A percentile compares a stretch with the other conserved stretches of the same genome.
phyloP scores from a whole-genome alignment of 1,284 basidiomycete genomes.

The Leccinum ponderosum region DNA sequence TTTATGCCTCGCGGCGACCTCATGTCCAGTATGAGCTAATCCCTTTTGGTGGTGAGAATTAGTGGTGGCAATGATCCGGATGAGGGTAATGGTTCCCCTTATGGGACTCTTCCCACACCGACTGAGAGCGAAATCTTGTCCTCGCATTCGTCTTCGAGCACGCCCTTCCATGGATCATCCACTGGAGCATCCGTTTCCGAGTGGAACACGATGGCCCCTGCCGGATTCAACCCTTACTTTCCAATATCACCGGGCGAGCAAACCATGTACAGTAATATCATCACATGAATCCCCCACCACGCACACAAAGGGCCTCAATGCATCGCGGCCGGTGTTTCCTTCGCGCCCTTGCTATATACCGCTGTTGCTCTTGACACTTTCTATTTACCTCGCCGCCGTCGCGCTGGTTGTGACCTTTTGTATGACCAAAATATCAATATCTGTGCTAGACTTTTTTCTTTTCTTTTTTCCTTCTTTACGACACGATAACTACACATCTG shows the following conservation, averaged over 20 bases:
- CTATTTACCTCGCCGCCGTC: slow-evolving; percentile 31
- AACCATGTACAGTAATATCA: slow-evolving; percentile 53
- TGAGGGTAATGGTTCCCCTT: slow-evolving; percentile 39
- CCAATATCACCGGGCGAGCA: slow-evolving; percentile 50
- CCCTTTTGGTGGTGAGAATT: slow-evolving; percentile 28
- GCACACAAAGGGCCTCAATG: not conserved
- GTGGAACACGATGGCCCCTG: slow-evolving; percentile 56
- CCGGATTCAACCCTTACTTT: slow-evolving; percentile 70
- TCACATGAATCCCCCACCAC: slow-evolving; percentile 40
- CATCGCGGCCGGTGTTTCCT: not conserved
- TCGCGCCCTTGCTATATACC: slow-evolving; percentile 9
- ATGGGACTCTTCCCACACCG: slow-evolving; percentile 48
- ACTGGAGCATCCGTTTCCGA: slow-evolving; percentile 50
- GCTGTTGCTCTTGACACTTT: not conserved
- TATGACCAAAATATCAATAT: slow-evolving; percentile 27
- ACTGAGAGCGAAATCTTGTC: slow-evolving; percentile 70
- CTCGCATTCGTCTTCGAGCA: slow-evolving; percentile 63
- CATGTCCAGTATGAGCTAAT: slow-evolving; percentile 36
- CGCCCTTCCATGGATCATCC: slow-evolving; percentile 41
- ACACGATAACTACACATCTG: slow-evolving; percentile 23
- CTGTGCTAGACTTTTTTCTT: slow-evolving; percentile 30
- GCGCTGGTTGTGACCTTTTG: slow-evolving; percentile 36
- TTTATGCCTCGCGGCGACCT: slow-evolving; percentile 29
- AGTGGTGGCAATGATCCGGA: slow-evolving; percentile 46
- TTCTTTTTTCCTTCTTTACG: not conserved